Evolutionary conservation across 306 rosid species (phyloP), one percentile per base, ranked within the genome.

Genomic region (Carpinus viminea): DNA sequence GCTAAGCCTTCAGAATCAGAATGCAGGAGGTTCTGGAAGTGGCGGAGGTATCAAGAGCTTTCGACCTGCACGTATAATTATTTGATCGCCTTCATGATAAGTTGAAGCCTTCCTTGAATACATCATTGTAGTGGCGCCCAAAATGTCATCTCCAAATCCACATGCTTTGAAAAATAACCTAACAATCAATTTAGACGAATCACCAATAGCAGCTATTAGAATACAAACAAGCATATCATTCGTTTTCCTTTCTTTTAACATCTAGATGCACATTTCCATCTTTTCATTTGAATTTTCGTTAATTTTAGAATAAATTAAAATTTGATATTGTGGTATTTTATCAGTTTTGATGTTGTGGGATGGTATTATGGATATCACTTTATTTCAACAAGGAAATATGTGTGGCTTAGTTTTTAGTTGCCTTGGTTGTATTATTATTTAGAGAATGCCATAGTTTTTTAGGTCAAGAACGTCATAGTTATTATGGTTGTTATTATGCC

Each of bases 121-220:
- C 90, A 87, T 82, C 90, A 93, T 93, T 79, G 93, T 88, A 4
- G 97, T 93, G 76, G 98, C 88, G 57, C 87, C 70, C 88, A 91
- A 80, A 76, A 86, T 76, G 86, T 91, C 97, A 50, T 86, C 75
- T 62, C 93, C 93, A 86, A 90, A 93, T 77, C 98, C 97, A 85
- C 98, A 91, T n/a, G 88, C 91, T 78, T 83, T 73, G 68, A 93
- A 93, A 86, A 93, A 93, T 47, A 83, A 86, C 86, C 97, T 91
- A 87, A 81, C 11, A 74, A 34, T 61, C n/a, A 18, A 18, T n/a
- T 12, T 41, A 43, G 28, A 5, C 48, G 68, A 66, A 65, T 65
- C 65, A 70, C 56, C 48, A 71, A 62, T 64, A 20, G 38, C 24
- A 62, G 46, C 69, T 26, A 26, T 10, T 15, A 57, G 15, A 55